phyloP scores from a whole-genome alignment of 2,329 filamentous ascomycete species.

The Decorospora gaudefroyi region DNA sequence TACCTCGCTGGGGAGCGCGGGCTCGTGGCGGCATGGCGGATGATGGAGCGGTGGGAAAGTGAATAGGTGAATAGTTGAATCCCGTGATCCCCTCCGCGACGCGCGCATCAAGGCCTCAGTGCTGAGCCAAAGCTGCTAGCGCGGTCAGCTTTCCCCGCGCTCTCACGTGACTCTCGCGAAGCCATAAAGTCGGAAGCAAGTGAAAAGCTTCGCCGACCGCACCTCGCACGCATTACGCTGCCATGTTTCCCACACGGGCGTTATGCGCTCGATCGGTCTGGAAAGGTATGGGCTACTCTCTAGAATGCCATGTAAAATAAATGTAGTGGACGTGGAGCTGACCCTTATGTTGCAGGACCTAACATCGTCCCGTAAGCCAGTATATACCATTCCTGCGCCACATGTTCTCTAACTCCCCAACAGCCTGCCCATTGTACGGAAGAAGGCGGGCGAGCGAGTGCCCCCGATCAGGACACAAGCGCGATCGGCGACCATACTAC shows the following conservation, averaged over 20 bases:
- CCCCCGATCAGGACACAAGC: slow-evolving; percentile 84
- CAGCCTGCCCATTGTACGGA: slow-evolving; percentile 66
- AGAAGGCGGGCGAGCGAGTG: slow-evolving; percentile 64
- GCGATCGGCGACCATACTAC: slow-evolving; percentile 84
- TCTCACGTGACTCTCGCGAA: slow-evolving; percentile 33
- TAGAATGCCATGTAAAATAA: too few relatives aligned
- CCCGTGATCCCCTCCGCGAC: too few relatives aligned
- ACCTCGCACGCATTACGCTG: slow-evolving; percentile 35
- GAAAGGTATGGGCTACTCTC: too few relatives aligned
- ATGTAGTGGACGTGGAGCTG: slow-evolving; percentile 20
- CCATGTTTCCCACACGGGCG: slow-evolving; percentile 71
- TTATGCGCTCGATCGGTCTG: slow-evolving; percentile 74
- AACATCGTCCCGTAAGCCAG: slow-evolving; percentile 70
- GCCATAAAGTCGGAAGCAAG: slow-evolving; percentile 18
- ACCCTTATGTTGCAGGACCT: slow-evolving; percentile 58
- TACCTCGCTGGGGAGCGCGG: slow-evolving; percentile 38
- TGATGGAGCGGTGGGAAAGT: neutral
- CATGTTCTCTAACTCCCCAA: slow-evolving; percentile 29
- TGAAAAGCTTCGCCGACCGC: slow-evolving; percentile 33
- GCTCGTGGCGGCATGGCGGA: slow-evolving; percentile 34
- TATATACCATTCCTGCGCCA: slow-evolving; percentile 3
- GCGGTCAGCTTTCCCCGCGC: slow-evolving; percentile 25
- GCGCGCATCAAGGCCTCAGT: too few relatives aligned
- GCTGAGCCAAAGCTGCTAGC: slow-evolving; percentile 33
- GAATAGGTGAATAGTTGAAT: too few relatives aligned